Percentiles rank a stretch among this genome's conserved stretches.
These are phyloP conservation scores for Angophora floribunda DNA, from an alignment of 345 rosid genomes.

Conservation along the genomic window DNA sequence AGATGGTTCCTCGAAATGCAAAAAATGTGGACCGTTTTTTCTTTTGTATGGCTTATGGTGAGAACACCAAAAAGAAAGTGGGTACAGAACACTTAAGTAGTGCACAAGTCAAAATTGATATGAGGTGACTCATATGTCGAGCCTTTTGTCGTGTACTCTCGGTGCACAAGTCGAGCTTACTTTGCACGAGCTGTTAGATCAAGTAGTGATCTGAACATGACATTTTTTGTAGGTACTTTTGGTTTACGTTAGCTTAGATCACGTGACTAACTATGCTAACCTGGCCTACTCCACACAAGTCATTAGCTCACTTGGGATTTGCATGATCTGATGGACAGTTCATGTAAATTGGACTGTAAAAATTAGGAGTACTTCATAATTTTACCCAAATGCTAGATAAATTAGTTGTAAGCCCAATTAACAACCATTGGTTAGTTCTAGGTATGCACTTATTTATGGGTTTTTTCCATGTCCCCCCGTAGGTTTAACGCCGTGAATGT, in stretches of 20 bases:
- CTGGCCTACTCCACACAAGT: not conserved
- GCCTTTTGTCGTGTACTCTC: not conserved
- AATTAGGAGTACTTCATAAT: not conserved
- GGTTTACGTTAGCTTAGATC: not conserved
- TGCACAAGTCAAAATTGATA: not conserved
- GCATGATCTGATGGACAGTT: not conserved
- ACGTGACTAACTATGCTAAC: not conserved
- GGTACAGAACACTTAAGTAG: not conserved
- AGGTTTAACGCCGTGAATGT: not conserved
- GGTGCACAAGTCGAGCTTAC: not conserved
- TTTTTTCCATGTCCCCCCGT: not conserved
- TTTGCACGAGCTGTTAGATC: not conserved
- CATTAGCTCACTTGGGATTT: not conserved
- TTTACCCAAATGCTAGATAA: too few species aligned
- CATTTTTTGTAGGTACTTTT: not conserved
- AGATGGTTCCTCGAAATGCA: not conserved
- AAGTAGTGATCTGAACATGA: not conserved
- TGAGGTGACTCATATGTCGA: not conserved
- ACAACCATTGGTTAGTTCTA: too few species aligned
- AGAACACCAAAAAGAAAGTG: not conserved
- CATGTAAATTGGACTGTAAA: not conserved
- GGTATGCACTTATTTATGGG: not conserved
- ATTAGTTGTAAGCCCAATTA: not conserved
- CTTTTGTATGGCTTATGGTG: not conserved
- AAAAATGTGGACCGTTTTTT: not conserved